Base-by-base conservation (phyloP, 2,329 filamentous ascomycete genomes). In the Exophiala phaeomuriformis region DNA sequence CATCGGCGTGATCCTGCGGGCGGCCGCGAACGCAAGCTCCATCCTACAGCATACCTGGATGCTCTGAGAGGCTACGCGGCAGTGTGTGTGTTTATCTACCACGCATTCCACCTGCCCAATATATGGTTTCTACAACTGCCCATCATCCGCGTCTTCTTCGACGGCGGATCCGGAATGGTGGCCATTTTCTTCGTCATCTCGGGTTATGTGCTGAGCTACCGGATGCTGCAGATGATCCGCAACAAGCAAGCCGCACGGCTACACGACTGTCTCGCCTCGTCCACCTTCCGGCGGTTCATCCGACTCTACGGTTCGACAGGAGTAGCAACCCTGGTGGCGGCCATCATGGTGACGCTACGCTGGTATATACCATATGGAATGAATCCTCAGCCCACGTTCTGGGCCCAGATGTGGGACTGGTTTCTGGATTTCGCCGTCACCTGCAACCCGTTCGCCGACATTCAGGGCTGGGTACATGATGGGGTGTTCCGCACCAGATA, bases 171-270 rank as follows among this genome's bases (percentile, higher is more conserved):
- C 39, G 39, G 39, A 2, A 58, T 59, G 51, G 73, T 75, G 19
- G 68, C 69, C 48, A 69, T 75, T 31, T 76, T 76, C 65, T 76
- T 76, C 60, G 68, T 76, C 43, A 69, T 76, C 31, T 75, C 72
- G 5, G 74, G 73, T 43, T 76, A 75, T 54, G 72, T 74, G 30
- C 66, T 76, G 36, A 74, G 72, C 27, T 69, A 70, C 51, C 69
- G 69, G 47, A 68, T 69, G 5, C 57, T 72, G 41, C 71, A 68
- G 55, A 62, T 67, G 32, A 69, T 57, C 59, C 66, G 45, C 63
- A 68, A 28, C 70, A 66, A 61, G 67, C 68, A 48, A 65, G 69
- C 53, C 67, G 67, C 2, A 68, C 71, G 51, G 63, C 64, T 30
- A 31, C 50, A 56, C 29, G 50, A 53, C 42, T 61, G 64, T 5